Conservation (phyloP, 306 rosid genomes). For the Dalbergia cochinchinensis region DNA sequence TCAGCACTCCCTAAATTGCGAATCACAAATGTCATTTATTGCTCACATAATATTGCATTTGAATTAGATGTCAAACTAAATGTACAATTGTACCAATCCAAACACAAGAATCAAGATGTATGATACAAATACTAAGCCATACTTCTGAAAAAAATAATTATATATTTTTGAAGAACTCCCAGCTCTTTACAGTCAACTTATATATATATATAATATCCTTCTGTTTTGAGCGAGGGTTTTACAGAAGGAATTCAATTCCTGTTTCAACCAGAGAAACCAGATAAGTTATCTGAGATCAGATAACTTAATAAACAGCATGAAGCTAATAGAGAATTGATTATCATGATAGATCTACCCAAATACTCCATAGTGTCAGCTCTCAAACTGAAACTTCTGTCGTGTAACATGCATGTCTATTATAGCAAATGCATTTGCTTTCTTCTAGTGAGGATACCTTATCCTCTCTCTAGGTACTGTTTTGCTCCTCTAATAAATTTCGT, state of each 20-base stretch:
- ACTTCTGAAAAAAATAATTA: too few species aligned
- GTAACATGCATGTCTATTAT: neutral
- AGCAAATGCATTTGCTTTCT: neutral
- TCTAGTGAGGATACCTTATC: too few species aligned
- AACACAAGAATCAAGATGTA: neutral
- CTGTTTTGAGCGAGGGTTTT: neutral
- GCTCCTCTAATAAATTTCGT: too few species aligned
- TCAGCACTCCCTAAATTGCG: slow-evolving; percentile 47
- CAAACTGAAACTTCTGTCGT: too few species aligned
- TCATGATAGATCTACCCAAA: too few species aligned
- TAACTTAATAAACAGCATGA: neutral
- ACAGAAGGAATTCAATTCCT: neutral
- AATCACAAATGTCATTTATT: slow-evolving; percentile 42
- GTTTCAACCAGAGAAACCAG: slow-evolving; percentile 5
- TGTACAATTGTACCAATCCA: slow-evolving; percentile 17
- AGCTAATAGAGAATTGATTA: slow-evolving; percentile 1
- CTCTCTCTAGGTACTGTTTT: too few species aligned
- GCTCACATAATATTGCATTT: slow-evolving; percentile 3
- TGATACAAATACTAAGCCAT: slow-evolving; percentile 2
- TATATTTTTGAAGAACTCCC: too few species aligned
- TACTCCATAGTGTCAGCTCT: too few species aligned
- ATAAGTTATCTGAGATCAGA: neutral
- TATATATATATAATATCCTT: too few species aligned
- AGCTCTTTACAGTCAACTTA: too few species aligned
- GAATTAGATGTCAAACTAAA: slow-evolving; percentile 14